These are phyloP conservation scores for Aurantiochytrium sp. DNA, from an alignment of 108 stramenopile genomes.

Conservation along the genomic window DNA sequence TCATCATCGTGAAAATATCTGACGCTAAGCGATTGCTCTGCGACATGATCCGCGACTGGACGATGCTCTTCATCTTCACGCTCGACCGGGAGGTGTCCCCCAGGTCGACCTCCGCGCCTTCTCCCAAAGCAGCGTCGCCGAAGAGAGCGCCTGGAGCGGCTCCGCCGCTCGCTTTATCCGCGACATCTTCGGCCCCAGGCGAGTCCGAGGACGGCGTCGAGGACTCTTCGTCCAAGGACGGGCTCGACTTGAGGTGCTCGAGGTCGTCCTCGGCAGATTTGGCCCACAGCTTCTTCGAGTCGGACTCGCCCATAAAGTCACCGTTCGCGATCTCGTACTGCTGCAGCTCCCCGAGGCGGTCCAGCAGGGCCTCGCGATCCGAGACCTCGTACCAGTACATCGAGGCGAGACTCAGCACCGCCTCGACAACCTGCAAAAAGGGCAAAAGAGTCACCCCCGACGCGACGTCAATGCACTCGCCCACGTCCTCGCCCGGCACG, in stretches of 20 bases:
- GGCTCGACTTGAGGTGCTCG: too few relatives aligned
- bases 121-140: too few relatives aligned
- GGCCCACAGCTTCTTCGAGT: neutral
- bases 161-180: too few relatives aligned
- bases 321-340: neutral
- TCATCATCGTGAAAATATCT: neutral
- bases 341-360: neutral
- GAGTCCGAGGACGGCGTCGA: too few relatives aligned
- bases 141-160: too few relatives aligned
- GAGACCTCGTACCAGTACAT: constrained; percentile 16
- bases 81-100: too few relatives aligned
- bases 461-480: neutral
- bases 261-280: neutral
- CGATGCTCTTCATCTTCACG: neutral
- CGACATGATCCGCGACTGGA: neutral
- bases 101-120: neutral
- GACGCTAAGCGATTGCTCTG: neutral
- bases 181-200: too few relatives aligned
- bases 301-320: neutral
- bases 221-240: too few relatives aligned
- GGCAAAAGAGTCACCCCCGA: neutral
- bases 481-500: neutral
- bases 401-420: neutral
- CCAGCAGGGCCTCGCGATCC: neutral
- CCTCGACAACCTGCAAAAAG: neutral